Percentiles rank a stretch among this genome's conserved stretches.
These are phyloP conservation scores for Phytophthora kernoviae DNA, from an alignment of 352 stramenopile species.

Conservation along the genomic window DNA sequence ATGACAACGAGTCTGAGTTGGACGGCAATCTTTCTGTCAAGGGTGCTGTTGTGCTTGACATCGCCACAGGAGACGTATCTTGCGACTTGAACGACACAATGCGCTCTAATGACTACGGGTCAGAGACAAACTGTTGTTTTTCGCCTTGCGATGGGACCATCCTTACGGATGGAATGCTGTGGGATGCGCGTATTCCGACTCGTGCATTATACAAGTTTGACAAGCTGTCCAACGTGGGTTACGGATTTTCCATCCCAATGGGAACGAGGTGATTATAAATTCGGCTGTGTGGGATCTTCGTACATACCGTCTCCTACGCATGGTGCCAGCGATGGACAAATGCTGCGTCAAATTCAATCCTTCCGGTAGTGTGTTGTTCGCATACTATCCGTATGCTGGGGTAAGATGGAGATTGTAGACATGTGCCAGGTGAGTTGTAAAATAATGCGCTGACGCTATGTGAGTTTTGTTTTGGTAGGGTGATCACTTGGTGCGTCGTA, in stretches of 20 bases:
- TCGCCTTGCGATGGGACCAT: conserved; percentile 74
- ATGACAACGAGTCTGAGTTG: conserved; percentile 38
- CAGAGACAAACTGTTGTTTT: conserved; percentile 84
- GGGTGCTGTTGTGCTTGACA: conserved; percentile 70
- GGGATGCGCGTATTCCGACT: conserved; percentile 74
- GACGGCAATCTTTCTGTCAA: conserved; percentile 36
- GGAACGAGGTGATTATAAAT: conserved; percentile 91
- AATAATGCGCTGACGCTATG: conserved; percentile 6
- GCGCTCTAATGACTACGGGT: conserved; percentile 75
- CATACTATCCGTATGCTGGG: conserved; percentile 77
- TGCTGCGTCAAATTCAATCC: conserved; percentile 80
- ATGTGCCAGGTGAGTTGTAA: too few relatives aligned
- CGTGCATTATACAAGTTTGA: conserved; percentile 89
- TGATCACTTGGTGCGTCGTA: conserved; percentile 59
- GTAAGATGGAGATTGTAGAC: conserved; percentile 30
- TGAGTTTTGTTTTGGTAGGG: conserved; percentile 36
- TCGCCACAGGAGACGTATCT: conserved; percentile 64
- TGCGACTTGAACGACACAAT: conserved; percentile 66
- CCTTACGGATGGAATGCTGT: conserved; percentile 83
- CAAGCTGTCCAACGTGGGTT: conserved; percentile 85
- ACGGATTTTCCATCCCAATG: conserved; percentile 87
- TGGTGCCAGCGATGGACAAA: conserved; percentile 89
- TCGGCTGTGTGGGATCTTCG: conserved; percentile 90
- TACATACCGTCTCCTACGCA: conserved; percentile 82
- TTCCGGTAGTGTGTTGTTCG: conserved; percentile 76